phyloP scores from a whole-genome alignment of 371 early-diverging fungal genomes.

The Zychaea mexicana region DNA sequence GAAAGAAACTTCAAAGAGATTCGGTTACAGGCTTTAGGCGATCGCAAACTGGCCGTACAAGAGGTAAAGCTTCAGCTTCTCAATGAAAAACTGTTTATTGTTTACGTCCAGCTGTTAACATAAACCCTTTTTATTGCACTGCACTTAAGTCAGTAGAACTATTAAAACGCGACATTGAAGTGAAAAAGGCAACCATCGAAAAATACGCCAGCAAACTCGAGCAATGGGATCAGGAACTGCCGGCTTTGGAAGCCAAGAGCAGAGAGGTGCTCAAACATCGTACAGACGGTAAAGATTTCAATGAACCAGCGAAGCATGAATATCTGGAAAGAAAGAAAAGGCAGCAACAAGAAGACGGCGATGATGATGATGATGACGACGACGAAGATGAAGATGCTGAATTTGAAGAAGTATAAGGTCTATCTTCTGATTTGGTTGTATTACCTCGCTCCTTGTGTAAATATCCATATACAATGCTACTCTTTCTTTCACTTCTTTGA shows the following conservation, averaged over 20 bases:
- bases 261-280: constrained; percentile 7
- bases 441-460: too few species aligned
- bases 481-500: too few species aligned
- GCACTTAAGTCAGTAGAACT: constrained; percentile 23
- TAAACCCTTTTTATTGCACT: too few species aligned
- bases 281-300: constrained; percentile 20
- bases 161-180: constrained; percentile 20
- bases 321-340: neutral
- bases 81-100: neutral
- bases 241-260: constrained; percentile 17
- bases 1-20: constrained; percentile 32
- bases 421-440: neutral
- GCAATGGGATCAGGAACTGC: constrained; percentile 19
- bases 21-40: constrained; percentile 23
- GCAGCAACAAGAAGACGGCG: constrained; percentile 14
- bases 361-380: constrained; percentile 20
- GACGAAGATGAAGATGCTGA: constrained; percentile 23
- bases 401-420: constrained; percentile 22
- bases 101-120: neutral
- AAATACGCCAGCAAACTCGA: constrained; percentile 17
- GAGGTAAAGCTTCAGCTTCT: constrained; percentile 18
- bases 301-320: constrained; percentile 5
- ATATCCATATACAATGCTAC: too few species aligned
- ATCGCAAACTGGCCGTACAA: constrained; percentile 26
- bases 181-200: constrained; percentile 19